Evolutionary conservation across 345 rosid genomes (phyloP).

Genomic region (Citrus australasica): DNA sequence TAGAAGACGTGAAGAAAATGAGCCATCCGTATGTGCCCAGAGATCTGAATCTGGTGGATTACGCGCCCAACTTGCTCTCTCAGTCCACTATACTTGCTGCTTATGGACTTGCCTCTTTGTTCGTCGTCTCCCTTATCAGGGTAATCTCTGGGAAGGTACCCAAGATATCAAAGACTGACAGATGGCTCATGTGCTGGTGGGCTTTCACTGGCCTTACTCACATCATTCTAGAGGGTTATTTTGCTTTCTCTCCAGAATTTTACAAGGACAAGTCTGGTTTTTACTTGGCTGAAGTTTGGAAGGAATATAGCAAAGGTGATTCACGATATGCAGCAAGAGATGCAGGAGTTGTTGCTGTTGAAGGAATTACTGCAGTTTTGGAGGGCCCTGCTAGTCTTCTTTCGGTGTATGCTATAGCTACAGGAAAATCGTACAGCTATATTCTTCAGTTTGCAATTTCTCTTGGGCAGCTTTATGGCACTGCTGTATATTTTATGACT

Average conservation of each 20-base stretch:
- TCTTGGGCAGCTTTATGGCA: slow-evolving; percentile 89
- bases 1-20: too few species aligned
- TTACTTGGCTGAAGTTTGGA: slow-evolving; percentile 96
- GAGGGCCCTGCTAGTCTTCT: slow-evolving; percentile 85
- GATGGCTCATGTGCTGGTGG: slow-evolving; percentile 96
- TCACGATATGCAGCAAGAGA: slow-evolving; percentile 87
- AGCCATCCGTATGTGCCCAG: too few species aligned
- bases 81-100: too few species aligned
- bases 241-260: slow-evolving; percentile 86
- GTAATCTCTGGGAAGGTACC: slow-evolving; percentile 41
- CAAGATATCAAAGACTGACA: slow-evolving; percentile 46
- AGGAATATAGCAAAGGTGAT: slow-evolving; percentile 97
- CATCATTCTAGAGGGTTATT: slow-evolving; percentile 80
- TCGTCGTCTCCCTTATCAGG: too few species aligned
- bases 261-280: slow-evolving; percentile 63
- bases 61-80: too few species aligned
- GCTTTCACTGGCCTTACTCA: slow-evolving; percentile 92
- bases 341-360: slow-evolving; percentile 62
- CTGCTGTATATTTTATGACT: slow-evolving; percentile 73
- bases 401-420: slow-evolving; percentile 84
- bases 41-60: too few species aligned
- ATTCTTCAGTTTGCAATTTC: slow-evolving; percentile 83
- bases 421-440: slow-evolving; percentile 69
- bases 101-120: too few species aligned
- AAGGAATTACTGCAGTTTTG: slow-evolving; percentile 81